These are phyloP conservation scores for Wickerhamomyces sp. DNA, from an alignment of 1,139 yeast genomes.

Conservation along the genomic window DNA sequence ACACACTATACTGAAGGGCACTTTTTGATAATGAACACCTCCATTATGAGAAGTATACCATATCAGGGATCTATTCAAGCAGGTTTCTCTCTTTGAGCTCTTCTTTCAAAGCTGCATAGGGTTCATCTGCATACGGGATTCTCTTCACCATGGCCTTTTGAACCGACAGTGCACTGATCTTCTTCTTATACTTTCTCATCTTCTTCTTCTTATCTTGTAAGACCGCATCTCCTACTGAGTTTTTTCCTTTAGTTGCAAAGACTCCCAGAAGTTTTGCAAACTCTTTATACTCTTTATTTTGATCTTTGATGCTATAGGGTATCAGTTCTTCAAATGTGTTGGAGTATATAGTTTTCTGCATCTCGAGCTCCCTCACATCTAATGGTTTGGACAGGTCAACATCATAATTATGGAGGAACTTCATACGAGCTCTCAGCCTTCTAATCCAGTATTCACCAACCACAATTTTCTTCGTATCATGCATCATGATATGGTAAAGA, in stretches of 20 bases:
- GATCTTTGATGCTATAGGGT: not conserved
- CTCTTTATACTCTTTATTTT: conserved; percentile 3
- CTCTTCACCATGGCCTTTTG: conserved; percentile 18
- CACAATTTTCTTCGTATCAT: conserved; percentile 12
- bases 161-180: conserved; percentile 10
- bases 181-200: conserved; percentile 10
- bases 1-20: not conserved
- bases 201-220: conserved; percentile 4
- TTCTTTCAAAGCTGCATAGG: conserved; percentile 13
- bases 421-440: conserved; percentile 20
- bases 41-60: no score
- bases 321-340: conserved; percentile 4
- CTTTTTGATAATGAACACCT: not conserved
- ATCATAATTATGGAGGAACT: conserved; percentile 13
- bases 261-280: conserved; percentile 11
- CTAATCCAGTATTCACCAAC: conserved; percentile 25
- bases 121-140: conserved; percentile 17
- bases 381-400: conserved; percentile 14
- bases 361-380: conserved; percentile 13
- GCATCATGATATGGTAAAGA: conserved; percentile 20
- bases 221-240: not conserved
- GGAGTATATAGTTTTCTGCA: conserved; percentile 3
- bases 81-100: conserved; percentile 15
- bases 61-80: not conserved
- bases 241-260: conserved; percentile 4